Evolutionary conservation across 2,329 filamentous ascomycete species (phyloP), one percentile per base, ranked within the genome.

Genomic region (Niveomyces coronatus): DNA sequence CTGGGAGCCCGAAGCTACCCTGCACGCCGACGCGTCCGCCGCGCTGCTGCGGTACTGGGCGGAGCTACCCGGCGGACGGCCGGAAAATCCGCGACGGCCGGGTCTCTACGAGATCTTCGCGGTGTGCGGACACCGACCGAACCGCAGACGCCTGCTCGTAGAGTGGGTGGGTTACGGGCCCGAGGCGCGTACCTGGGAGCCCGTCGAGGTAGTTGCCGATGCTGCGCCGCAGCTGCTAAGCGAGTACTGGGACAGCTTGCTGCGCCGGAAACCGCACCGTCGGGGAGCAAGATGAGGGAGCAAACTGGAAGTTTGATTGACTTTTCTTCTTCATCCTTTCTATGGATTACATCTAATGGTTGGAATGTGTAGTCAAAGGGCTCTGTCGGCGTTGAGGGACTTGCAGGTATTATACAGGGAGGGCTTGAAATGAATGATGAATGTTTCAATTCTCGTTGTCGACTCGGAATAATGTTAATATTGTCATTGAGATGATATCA

Each of bases 111-210:
- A 54, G 22, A 53, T 60, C 4, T 54, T 54, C 34, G 53, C 54
- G 4, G 52, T 62, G 24, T 52, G 49, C 18, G 52, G 52, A 22
- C 58, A 61, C 39, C 51, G 47, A 9, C 46, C 44, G 13, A 46
- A 52, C 5, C 50, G 47, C 35, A 49, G 49, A 28, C 46, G 47
- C 15, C 43, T 61, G 20, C 42, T 51, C 8, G 56, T 62, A 2
- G 59, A 62, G 42, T 62, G 59, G 59, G 40, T 60, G 4, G 59
- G 59, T 9, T 61, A 53, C 28, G 48, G 47, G 3, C 39, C 46
- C 8, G 35, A 43, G 9, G 53, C 59, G 1, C 48, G 42, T 4
- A 52, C 53, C 3, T 62, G 59, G 59, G 47, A 57, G 41, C 41
- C 50, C 2, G 44, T 47, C 5, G 31, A 33, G 2, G 41, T 33